Base-by-base conservation (phyloP, 1,284 basidiomycete genomes). In the Fistulinella cinereoalba region DNA sequence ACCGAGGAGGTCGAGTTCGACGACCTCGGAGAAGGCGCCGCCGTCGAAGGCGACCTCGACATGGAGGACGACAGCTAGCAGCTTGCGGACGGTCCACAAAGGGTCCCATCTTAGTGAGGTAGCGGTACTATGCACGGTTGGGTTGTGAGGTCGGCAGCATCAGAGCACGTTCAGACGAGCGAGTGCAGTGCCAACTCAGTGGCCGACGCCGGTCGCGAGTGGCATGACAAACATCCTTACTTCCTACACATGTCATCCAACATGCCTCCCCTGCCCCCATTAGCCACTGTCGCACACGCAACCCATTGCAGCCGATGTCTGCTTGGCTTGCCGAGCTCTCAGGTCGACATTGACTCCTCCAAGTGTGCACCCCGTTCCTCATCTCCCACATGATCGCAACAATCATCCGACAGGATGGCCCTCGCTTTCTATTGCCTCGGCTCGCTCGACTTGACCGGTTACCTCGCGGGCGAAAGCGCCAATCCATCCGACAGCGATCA, bases 371-470 rank as follows among this genome's bases (percentile, higher is more conserved):
- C 48, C 46, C 31, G 38, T 50, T 34, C 31, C n/a, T 46, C 44
- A 41, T 50, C 40, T 44, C 27, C n/a, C 19, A 24, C 6, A 28
- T 34, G 53, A 56, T 50, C 27, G 43, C 56, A 43, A 47, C 53
- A 37, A 50, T 41, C 18, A 23, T 43, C 33, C 37, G 23, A 41
- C 55, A 93, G 92, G 55, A 71, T 93, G 55, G 90, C 88, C 2
- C 62, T 93, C 37, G 81, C 75, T n/a, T 95, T 90, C 71, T 95
- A 95, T 62, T 89, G 86, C 55, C 70, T 95, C 13, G 85, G 88
- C 1, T 78, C 80, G 0, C 68, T 95, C 23, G 92, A 93, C 60
- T 68, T 95, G 15, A 73, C 91, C 7, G 81, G 76, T 9, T 62
- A 73, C 0, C 58, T 89, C 4, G 62, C 77, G 10, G 36, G 37